Percentiles rank a stretch among this genome's conserved stretches.
Evolutionary conservation across 495 filamentous ascomycete genomes (phyloP).

Genomic region (Neurospora sp.): DNA sequence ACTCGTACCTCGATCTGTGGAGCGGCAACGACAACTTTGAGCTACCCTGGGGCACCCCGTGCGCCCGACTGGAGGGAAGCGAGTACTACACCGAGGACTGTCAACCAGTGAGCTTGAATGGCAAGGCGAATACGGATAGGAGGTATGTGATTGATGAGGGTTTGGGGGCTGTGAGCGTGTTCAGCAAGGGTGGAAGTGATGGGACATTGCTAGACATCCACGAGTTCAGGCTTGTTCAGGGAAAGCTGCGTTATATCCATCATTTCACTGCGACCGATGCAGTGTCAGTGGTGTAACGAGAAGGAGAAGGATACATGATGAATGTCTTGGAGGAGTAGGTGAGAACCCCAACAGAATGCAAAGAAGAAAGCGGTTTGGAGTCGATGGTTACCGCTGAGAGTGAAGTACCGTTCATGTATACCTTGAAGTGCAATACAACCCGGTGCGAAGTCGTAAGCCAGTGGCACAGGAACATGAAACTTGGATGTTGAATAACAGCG

Average conservation of each 20-base stretch:
- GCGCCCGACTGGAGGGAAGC: constrained; percentile 19
- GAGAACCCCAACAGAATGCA: neutral
- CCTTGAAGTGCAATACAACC: neutral
- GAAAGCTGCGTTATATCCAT: constrained; percentile 33
- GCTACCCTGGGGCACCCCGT: constrained; percentile 20
- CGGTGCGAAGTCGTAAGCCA: neutral
- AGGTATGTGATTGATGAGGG: constrained; percentile 32
- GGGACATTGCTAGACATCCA: constrained; percentile 31
- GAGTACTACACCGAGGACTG: constrained; percentile 9
- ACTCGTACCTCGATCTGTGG: constrained; percentile 20
- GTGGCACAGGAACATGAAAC: neutral
- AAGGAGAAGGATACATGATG: neutral
- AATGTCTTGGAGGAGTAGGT: neutral
- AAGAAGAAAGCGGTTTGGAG: neutral
- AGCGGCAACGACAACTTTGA: constrained; percentile 10
- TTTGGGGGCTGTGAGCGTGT: constrained; percentile 27
- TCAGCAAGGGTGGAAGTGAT: constrained; percentile 33
- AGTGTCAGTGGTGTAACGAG: neutral
- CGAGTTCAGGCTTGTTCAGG: constrained; percentile 33
- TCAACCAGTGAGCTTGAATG: neutral
- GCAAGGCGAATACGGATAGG: constrained; percentile 16
- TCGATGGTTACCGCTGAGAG: neutral
- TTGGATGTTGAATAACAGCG: neutral
- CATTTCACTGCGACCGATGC: neutral
- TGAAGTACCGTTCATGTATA: neutral